Evolutionary conservation across 768 basidiomycete species (phyloP).

Genomic region (Suillus luteus): DNA sequence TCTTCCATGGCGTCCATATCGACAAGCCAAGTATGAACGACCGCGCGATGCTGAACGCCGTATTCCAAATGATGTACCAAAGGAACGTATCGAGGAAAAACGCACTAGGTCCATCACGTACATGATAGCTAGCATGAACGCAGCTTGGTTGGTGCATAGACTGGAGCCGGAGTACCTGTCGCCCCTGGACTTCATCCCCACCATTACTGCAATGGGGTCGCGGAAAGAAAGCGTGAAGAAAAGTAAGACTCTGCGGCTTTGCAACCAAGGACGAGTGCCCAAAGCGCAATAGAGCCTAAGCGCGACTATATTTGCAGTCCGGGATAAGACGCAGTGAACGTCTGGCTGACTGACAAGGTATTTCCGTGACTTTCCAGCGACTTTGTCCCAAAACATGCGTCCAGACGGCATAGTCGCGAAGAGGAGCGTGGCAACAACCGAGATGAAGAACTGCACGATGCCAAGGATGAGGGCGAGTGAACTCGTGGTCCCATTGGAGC

Average conservation of each 20-base stretch:
- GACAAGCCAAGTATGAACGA: slow-evolving; percentile 91
- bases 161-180: slow-evolving; percentile 84
- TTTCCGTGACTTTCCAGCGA: slow-evolving; percentile 92
- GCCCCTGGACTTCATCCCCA: slow-evolving; percentile 89
- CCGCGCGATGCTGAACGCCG: slow-evolving; percentile 85
- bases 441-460: slow-evolving; percentile 95
- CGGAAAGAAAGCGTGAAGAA: slow-evolving; percentile 95
- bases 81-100: slow-evolving; percentile 99
- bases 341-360: slow-evolving; percentile 98
- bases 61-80: slow-evolving; percentile 99
- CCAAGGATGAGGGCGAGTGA: slow-evolving; percentile 88
- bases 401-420: slow-evolving; percentile 95
- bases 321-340: slow-evolving; percentile 97
- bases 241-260: slow-evolving; percentile 98
- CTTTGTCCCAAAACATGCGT: slow-evolving; percentile 98
- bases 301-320: slow-evolving; percentile 61
- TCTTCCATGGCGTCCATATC: slow-evolving; percentile 99
- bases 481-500: slow-evolving; percentile 56
- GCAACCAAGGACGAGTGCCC: slow-evolving; percentile 94
- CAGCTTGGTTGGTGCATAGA: slow-evolving; percentile 91
- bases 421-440: slow-evolving; percentile 79
- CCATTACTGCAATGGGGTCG: slow-evolving; percentile 93
- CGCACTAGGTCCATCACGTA: slow-evolving; percentile 94
- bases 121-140: slow-evolving; percentile 96
- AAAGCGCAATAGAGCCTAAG: slow-evolving; percentile 77